Percentiles rank a stretch among this genome's conserved stretches.
phyloP scores from a whole-genome alignment of 1,284 basidiomycete genomes.

The Puccinia triticina region DNA sequence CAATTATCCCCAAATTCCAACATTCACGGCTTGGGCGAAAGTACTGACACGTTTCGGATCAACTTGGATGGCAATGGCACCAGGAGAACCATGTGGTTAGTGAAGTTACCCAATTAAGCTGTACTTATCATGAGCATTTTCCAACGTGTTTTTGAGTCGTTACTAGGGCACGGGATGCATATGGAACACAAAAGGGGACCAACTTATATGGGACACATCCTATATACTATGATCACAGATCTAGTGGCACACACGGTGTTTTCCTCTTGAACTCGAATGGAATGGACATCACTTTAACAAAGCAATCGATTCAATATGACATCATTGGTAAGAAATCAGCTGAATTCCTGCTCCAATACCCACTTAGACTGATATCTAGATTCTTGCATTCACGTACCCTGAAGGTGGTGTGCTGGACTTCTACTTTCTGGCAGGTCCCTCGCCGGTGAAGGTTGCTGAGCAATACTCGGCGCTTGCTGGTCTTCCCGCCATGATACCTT shows the following conservation, averaged over 20 bases:
- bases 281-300: slow-evolving; percentile 68
- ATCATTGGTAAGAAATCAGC: slow-evolving; percentile 62
- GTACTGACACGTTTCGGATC: slow-evolving; percentile 28
- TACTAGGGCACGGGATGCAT: slow-evolving; percentile 37
- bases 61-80: slow-evolving; percentile 30
- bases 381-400: background rate
- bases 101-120: background rate
- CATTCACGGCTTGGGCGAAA: slow-evolving; percentile 52
- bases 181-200: slow-evolving; percentile 18
- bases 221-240: slow-evolving; percentile 51
- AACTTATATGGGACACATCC: slow-evolving; percentile 52
- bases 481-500: slow-evolving; percentile 70
- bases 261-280: slow-evolving; percentile 69
- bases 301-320: slow-evolving; percentile 69
- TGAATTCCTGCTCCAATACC: background rate
- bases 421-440: slow-evolving; percentile 73
- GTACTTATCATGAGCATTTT: background rate
- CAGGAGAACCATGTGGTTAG: slow-evolving; percentile 18
- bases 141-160: background rate
- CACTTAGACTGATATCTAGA: background rate
- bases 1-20: slow-evolving; percentile 25
- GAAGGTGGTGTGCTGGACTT: slow-evolving; percentile 69
- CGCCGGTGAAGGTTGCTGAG: slow-evolving; percentile 68
- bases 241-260: slow-evolving; percentile 60
- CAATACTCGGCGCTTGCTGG: slow-evolving; percentile 71